Evolutionary conservation across 371 early-diverging fungal species (phyloP).

Genomic region (Saksenaea vasiformis): DNA sequence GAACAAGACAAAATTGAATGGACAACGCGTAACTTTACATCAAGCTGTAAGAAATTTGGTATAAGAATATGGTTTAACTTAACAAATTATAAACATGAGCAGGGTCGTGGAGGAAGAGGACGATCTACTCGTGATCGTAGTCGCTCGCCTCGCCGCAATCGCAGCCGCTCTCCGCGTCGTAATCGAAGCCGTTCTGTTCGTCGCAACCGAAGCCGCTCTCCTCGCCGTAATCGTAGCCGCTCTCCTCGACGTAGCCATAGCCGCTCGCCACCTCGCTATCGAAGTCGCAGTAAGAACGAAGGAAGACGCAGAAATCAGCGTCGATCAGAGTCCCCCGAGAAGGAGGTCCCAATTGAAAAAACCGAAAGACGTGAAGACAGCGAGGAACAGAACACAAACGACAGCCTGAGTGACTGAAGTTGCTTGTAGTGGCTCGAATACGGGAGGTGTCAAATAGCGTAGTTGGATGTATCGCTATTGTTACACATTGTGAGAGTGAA

Average conservation of each 20-base stretch:
- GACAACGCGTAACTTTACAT: constrained; percentile 69
- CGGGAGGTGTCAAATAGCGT: background rate
- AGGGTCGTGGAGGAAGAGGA: constrained; percentile 3
- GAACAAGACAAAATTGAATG: constrained; percentile 82
- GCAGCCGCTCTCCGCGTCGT: constrained; percentile 5
- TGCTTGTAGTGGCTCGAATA: constrained; percentile 2
- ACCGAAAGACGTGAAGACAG: background rate
- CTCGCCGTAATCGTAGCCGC: background rate
- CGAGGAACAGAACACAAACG: background rate
- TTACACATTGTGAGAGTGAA: constrained; percentile 4
- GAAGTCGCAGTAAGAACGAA: constrained; percentile 2
- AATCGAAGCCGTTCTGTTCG: background rate
- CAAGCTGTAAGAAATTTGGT: constrained; percentile 53
- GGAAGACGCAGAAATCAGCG: background rate
- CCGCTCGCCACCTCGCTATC: constrained; percentile 4
- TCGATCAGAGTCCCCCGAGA: background rate
- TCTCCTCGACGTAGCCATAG: constrained; percentile 8
- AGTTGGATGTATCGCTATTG: background rate
- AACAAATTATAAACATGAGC: background rate
- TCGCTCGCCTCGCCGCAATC: background rate
- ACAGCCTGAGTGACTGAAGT: background rate
- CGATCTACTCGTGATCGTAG: constrained; percentile 3
- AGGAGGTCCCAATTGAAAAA: background rate
- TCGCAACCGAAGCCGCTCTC: constrained; percentile 7
- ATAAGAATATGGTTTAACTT: background rate